phyloP scores from a whole-genome alignment of 2,329 filamentous ascomycete genomes.

The Mollisia scopiformis region DNA sequence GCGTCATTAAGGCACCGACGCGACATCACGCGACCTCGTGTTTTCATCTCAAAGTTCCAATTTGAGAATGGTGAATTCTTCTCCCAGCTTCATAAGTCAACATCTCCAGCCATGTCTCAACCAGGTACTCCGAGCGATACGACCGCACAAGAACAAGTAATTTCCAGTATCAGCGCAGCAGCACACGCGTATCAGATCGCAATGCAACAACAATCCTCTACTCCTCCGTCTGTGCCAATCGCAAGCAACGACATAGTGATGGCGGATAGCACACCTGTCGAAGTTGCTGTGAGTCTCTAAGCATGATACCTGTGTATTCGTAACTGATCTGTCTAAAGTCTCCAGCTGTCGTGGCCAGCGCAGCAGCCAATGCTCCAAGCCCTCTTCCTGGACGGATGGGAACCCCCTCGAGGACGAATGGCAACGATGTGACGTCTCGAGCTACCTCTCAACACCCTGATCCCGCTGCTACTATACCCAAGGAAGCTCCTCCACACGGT shows the following conservation, averaged over 20 bases:
- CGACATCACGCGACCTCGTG: constrained; percentile 9
- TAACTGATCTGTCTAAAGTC: constrained; percentile 23
- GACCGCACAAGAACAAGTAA: constrained; percentile 14
- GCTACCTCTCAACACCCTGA: constrained; percentile 62
- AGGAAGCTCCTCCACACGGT: constrained; percentile 64
- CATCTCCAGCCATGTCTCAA: constrained; percentile 23
- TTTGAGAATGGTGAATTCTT: constrained; percentile 1
- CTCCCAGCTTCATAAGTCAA: background rate
- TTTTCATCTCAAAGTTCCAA: background rate
- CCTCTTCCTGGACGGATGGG: constrained; percentile 44
- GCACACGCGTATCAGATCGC: constrained; percentile 32
- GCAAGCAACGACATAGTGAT: constrained; percentile 32
- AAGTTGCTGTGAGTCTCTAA: constrained; percentile 25
- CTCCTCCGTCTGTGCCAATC: constrained; percentile 18
- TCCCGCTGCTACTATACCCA: constrained; percentile 53
- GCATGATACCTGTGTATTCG: background rate
- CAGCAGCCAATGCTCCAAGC: constrained; percentile 29
- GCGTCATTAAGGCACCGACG: constrained; percentile 3
- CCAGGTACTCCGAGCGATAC: constrained; percentile 14
- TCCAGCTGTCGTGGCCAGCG: constrained; percentile 26
- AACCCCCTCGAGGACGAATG: constrained; percentile 48
- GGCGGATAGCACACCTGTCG: constrained; percentile 30
- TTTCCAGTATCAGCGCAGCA: constrained; percentile 28
- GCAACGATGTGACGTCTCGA: constrained; percentile 49
- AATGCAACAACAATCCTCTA: constrained; percentile 30